Percentiles rank a stretch among this genome's conserved stretches.
Conservation (phyloP, 352 stramenopile species). For the Peronospora belbahrii region DNA sequence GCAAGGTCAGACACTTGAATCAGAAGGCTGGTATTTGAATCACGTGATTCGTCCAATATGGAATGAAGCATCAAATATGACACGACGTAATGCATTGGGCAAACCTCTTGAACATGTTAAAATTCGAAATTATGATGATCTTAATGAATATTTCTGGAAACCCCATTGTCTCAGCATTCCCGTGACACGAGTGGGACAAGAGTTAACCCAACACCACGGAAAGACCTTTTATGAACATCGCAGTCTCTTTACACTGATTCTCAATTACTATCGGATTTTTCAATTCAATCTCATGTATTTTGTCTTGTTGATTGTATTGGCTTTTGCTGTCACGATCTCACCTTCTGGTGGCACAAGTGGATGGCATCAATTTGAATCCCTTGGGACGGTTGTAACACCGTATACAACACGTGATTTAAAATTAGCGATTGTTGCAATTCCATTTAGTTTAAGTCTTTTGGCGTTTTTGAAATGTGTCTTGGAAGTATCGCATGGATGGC, state of each 20-base stretch:
- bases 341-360: constrained; percentile 46
- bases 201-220: constrained; percentile 49
- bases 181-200: constrained; percentile 33
- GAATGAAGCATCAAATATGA: constrained; percentile 68
- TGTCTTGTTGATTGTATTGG: constrained; percentile 39
- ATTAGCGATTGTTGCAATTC: constrained; percentile 41
- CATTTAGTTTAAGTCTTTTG: constrained; percentile 40
- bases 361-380: constrained; percentile 42
- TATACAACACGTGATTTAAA: constrained; percentile 50
- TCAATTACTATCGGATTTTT: constrained; percentile 82
- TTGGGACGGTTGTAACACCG: constrained; percentile 50
- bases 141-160: constrained; percentile 83
- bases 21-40: constrained; percentile 51
- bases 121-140: constrained; percentile 76
- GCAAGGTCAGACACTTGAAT: constrained; percentile 30
- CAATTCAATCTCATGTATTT: constrained; percentile 79
- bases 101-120: constrained; percentile 67
- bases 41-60: constrained; percentile 59
- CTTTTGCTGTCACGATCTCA: constrained; percentile 51
- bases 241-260: constrained; percentile 54
- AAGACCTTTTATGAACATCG: constrained; percentile 81
- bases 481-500: constrained; percentile 59
- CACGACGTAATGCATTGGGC: constrained; percentile 46
- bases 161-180: constrained; percentile 50
- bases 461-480: constrained; percentile 55